Evolutionary conservation across 768 basidiomycete species (phyloP).

Genomic region (Kwoniella pini): DNA sequence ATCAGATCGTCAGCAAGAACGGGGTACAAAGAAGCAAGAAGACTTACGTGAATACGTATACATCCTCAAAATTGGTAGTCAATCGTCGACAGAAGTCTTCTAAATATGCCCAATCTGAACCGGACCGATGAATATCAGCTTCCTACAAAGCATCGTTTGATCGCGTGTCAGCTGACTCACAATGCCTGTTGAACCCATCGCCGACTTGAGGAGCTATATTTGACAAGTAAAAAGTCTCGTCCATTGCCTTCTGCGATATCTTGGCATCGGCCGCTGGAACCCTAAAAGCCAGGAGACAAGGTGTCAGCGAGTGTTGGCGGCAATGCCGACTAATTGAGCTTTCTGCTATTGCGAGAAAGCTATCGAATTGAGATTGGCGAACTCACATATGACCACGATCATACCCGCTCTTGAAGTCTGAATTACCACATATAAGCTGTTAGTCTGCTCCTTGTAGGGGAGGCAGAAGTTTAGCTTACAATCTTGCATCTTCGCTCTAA

Average conservation of each 20-base stretch:
- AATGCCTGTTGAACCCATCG: slow-evolving; percentile 94
- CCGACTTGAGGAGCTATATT: slow-evolving; percentile 99
- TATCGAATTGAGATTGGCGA: too few relatives aligned
- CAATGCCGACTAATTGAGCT: too few relatives aligned
- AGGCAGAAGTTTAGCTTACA: slow-evolving; percentile 52
- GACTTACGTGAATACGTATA: slow-evolving; percentile 84
- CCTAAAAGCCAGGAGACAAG: too few relatives aligned
- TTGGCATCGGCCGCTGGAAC: slow-evolving; percentile 97
- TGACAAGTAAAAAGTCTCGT: slow-evolving; percentile 90
- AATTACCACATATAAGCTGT: background rate
- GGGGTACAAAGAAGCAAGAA: background rate
- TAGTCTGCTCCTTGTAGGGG: background rate
- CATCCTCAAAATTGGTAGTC: slow-evolving; percentile 84
- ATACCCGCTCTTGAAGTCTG: slow-evolving; percentile 82
- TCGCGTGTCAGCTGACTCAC: slow-evolving; percentile 58
- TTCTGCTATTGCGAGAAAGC: too few relatives aligned
- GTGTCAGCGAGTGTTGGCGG: too few relatives aligned
- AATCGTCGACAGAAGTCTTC: slow-evolving; percentile 93
- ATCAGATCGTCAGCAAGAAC: background rate
- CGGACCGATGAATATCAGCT: background rate
- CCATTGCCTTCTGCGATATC: slow-evolving; percentile 84
- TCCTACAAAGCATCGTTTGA: background rate
- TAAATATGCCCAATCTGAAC: slow-evolving; percentile 93
- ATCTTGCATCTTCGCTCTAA: slow-evolving; percentile 81
- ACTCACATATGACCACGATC: slow-evolving; percentile 94